Percentiles rank a stretch among this genome's conserved stretches.
These are phyloP conservation scores for Acanthamoeba triangularis DNA, from an alignment of 208 protist genomes.

Conservation along the genomic window DNA sequence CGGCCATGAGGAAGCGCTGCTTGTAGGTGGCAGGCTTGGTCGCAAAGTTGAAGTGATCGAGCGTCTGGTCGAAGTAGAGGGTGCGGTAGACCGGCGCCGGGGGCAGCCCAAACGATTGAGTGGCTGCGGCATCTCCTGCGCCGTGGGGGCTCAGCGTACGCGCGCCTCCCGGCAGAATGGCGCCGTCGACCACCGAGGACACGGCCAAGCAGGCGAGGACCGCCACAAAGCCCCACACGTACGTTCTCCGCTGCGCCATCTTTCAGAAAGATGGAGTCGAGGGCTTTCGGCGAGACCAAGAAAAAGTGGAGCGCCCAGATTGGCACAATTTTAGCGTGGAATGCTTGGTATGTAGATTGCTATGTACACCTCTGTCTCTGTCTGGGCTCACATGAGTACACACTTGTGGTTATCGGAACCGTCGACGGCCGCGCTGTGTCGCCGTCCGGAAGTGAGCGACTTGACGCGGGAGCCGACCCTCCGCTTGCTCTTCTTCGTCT, in stretches of 20 bases:
- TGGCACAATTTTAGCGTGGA: too few relatives aligned
- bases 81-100: neutral
- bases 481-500: neutral
- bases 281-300: too few relatives aligned
- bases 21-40: neutral
- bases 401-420: constrained; percentile 16
- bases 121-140: neutral
- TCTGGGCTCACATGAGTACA: constrained; percentile 26
- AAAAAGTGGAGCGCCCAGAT: too few relatives aligned
- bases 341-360: too few relatives aligned
- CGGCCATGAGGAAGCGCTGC: constrained; percentile 33
- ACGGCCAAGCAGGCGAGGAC: neutral
- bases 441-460: neutral
- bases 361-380: neutral
- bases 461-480: neutral
- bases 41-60: constrained; percentile 30
- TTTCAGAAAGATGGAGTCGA: too few relatives aligned
- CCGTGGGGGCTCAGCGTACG: neutral
- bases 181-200: neutral
- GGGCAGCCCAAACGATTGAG: neutral
- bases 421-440: neutral
- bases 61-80: constrained; percentile 3
- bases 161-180: neutral
- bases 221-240: neutral
- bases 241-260: neutral